Evolutionary conservation across 1,284 basidiomycete species (phyloP).

Genomic region (Fomitopsis schrenkii): DNA sequence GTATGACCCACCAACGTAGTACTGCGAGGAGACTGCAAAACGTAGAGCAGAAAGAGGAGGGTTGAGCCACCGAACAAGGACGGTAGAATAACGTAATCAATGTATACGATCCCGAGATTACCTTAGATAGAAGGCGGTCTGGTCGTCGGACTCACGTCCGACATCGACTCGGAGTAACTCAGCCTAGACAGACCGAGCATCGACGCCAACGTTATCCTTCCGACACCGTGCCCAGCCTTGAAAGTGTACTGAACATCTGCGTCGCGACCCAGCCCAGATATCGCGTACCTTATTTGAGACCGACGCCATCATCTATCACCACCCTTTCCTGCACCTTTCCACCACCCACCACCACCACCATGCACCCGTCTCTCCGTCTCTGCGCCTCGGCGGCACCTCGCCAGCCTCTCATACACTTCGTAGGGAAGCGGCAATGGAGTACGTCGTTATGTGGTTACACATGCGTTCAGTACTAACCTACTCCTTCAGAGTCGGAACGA

Average conservation of each 20-base stretch:
- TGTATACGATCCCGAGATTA: constrained; percentile 14
- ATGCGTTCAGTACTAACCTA: constrained; percentile 8
- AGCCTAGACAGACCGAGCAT: constrained; percentile 18
- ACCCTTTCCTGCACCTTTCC: background rate
- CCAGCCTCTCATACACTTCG: constrained; percentile 75
- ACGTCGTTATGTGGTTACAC: constrained; percentile 17
- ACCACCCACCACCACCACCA: constrained; percentile 21
- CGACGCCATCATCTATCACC: background rate
- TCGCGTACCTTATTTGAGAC: background rate
- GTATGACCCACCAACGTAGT: background rate
- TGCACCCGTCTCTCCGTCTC: constrained; percentile 46
- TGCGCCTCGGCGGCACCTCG: constrained; percentile 35
- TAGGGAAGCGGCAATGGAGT: constrained; percentile 71
- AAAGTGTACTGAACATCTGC: too few relatives aligned
- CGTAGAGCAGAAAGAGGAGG: background rate
- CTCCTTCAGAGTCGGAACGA: constrained; percentile 45
- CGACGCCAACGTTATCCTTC: background rate
- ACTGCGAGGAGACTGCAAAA: background rate
- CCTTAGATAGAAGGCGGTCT: constrained; percentile 42
- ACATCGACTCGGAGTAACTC: background rate
- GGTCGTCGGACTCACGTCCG: constrained; percentile 30
- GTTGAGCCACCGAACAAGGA: too few relatives aligned
- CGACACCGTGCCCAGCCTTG: too few relatives aligned
- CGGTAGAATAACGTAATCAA: constrained; percentile 48
- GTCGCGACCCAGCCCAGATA: too few relatives aligned